Evolutionary conservation across 176 grass and related monocot species (phyloP), one percentile per base, ranked within the genome.

Genomic region (Rhynchospora tenuis): DNA sequence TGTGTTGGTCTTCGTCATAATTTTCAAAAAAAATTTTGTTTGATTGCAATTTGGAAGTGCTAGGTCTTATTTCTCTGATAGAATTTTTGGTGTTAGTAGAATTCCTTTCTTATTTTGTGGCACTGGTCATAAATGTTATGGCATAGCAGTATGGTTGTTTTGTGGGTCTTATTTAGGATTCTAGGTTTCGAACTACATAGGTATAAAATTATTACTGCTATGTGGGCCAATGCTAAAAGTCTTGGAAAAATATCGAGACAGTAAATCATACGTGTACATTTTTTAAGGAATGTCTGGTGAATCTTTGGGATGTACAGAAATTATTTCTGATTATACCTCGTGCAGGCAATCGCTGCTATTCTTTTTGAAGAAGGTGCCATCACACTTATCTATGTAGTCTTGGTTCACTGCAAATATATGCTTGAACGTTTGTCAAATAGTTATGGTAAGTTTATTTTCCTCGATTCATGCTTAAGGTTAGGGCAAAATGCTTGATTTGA

Each of bases 331-430:
- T 78, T 76, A 26, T 22, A 76, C 47, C 14, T 69, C 79, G 66
- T 90, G 79, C 84, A 98, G 95, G 89, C 78, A 78, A 90, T 94
- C 19, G 92, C 92, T 73, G 90, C 92, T 1, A 89, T 89, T 68
- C 95, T 98, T 88, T 98, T 98, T 80, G 95, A 98, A 84, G 95
- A 98, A 90, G 95, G 95, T 60, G 95, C 90, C 28, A 83, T 98
- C 52, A 93, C 89, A 86, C 90, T 98, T 88, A 77, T 98, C 86
- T 98, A 98, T 75, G 63, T 95, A 63, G 92, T 98, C 68, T 81
- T 98, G 57, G 85, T 93, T 86, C 94, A 93, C 62, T 94, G 92
- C 89, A 98, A 93, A 86, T 94, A 88, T 81, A 98, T 98, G 95
- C 90, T 98, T 83, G 86, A 98, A 55, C 90, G 92, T 85, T 84